Evolutionary conservation across 2,329 filamentous ascomycete species (phyloP).

Genomic region (Decorospora gaudefroyi): DNA sequence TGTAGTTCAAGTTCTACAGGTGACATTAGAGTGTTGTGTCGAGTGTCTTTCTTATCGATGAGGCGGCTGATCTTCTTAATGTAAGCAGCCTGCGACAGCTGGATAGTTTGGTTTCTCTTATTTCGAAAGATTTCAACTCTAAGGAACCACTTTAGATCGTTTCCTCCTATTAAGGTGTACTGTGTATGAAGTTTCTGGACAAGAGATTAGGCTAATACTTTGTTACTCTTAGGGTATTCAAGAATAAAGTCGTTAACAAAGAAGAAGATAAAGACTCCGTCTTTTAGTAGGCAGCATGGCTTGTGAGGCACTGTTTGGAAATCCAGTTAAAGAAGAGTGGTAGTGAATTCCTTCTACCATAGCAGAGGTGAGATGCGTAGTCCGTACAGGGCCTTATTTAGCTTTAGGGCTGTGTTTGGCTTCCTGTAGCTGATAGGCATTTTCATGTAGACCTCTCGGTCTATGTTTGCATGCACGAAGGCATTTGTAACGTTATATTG

Average conservation of each 20-base stretch:
- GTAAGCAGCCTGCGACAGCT: neutral
- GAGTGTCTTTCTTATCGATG: neutral
- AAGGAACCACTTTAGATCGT: slow-evolving; percentile 17
- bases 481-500: slow-evolving; percentile 27
- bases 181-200: slow-evolving; percentile 1
- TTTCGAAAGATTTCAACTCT: slow-evolving; percentile 1
- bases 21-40: neutral
- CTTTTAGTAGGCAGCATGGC: slow-evolving; percentile 12
- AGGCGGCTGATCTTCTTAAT: neutral
- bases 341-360: neutral
- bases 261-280: slow-evolving; percentile 5
- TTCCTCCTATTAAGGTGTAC: slow-evolving; percentile 1
- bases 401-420: neutral
- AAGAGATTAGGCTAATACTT: neutral
- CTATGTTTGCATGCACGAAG: slow-evolving; percentile 21
- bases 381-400: neutral
- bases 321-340: slow-evolving; percentile 1
- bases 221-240: neutral
- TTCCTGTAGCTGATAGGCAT: neutral
- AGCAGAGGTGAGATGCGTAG: neutral
- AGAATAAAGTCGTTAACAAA: slow-evolving; percentile 12
- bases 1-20: neutral
- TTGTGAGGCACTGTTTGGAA: slow-evolving; percentile 10
- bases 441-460: neutral
- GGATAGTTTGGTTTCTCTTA: neutral